Evolutionary conservation across 768 basidiomycete species (phyloP), one percentile per base, ranked within the genome.

Genomic region (Phylloporus rhodoxanthus): DNA sequence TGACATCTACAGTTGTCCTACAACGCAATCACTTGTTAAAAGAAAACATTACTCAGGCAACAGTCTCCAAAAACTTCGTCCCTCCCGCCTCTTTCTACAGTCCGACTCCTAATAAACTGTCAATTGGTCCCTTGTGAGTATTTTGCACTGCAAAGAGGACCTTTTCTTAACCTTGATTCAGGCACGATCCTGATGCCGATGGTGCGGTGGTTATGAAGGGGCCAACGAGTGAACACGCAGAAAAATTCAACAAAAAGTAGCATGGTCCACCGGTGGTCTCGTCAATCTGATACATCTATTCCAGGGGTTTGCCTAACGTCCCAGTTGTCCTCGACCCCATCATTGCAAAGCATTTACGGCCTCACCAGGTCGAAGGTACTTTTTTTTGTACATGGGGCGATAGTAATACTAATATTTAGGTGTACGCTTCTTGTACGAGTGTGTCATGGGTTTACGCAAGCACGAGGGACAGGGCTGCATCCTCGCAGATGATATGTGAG

Each of bases 391-490:
- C 5, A 40, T 2, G 17, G 11, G 3, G 9, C 37, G 20, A 38
- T n/a, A 17, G 38, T 36, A 19, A 20, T 52, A 11, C 28, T 50
- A 37, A 44, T 48, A 44, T 48, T 48, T 48, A 85, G 85, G 90
- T 26, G 77, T 91, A 29, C 79, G 80, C 63, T 99, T 99, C 67
- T 71, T 99, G 73, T 99, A 99, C 61, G 91, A 94, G 61, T 91
- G 86, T 60, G 87, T 94, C 15, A 97, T 97, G 92, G 94, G 93
- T 9, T 71, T 96, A 60, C 78, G 89, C 47, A 87, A 84, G 64
- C 89, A 91, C 53, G 91, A 94, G 66, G 88, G 91, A 1, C 82
- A 89, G 62, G 95, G 95, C 1, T 94, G 91, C 58, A 96, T 99
- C 56, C 77, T 99, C 29, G 96, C 95, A 2, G 96, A 99, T 67